Base-by-base conservation (phyloP, 2,329 filamentous ascomycete genomes). In the Uncinocarpus reesii region DNA sequence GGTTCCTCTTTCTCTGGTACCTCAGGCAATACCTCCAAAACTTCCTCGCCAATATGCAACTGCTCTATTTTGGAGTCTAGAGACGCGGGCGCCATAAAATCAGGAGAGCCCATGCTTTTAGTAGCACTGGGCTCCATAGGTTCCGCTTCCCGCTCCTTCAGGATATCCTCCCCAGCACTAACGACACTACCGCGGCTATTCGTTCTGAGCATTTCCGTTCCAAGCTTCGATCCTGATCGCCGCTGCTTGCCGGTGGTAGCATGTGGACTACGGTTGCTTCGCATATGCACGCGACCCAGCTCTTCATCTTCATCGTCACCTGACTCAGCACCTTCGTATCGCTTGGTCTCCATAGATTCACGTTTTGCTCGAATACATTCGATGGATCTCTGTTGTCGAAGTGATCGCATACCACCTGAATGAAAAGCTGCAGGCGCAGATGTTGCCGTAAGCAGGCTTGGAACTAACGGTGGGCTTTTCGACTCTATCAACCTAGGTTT, bases 121-220 rank as follows among this genome's bases (percentile, higher is more conserved):
- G 20, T 7, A 38, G 52, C 60, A 20, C 49, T 52, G 2, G 62
- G 57, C 2, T 55, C 56, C 24, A 57, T 37, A 7, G 45, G 26
- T 32, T 55, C 53, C 20, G 50, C 47, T 16, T 61, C 58, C 4
- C 60, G 59, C 23, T 58, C 57, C 34, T 40, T 53, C 15, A 37
- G 15, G 26, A 44, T 32, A 23, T 71, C 68, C 37, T 71, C 69
- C 42, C 63, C 63, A 43, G 65, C 67, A 47, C 69, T 71, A 31
- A 72, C 69, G 26, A 86, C 78, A 60, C 89, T 95, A 42, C 93
- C 90, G 58, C 90, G 84, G 60, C 87, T 95, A 64, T 95, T 94
- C 16, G 90, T 93, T 41, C 90, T 81, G 86, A 95, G 90, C 90
- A 96, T 95, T 65, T 96, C 90, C 42, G 88, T 92, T 1, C 88